These are phyloP conservation scores for Mycena galopus DNA, from an alignment of 768 basidiomycete species.

Conservation along the genomic window DNA sequence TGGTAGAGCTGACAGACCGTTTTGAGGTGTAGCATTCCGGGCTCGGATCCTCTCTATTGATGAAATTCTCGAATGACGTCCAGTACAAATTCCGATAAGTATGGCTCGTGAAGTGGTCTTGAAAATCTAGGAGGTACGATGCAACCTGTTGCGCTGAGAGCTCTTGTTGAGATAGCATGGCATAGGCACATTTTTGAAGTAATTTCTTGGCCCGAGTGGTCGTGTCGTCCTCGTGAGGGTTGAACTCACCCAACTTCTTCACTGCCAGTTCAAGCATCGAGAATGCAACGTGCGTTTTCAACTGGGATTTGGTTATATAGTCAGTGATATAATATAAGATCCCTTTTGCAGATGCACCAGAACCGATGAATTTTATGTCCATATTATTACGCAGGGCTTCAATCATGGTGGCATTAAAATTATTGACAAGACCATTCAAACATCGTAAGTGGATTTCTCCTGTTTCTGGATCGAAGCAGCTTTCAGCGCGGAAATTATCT, in stretches of 20 bases:
- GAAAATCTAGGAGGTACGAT: constrained; percentile 40
- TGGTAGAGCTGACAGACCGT: not conserved
- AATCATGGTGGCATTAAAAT: too few species aligned
- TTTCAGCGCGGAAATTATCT: constrained; percentile 22
- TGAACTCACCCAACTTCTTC: constrained; percentile 35
- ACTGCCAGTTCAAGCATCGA: constrained; percentile 30
- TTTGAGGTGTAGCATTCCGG: constrained; percentile 26
- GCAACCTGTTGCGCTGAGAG: constrained; percentile 44
- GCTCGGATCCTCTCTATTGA: too few species aligned
- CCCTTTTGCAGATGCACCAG: constrained; percentile 45
- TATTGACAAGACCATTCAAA: too few species aligned
- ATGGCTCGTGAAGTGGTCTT: constrained; percentile 47
- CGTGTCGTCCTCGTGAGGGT: constrained; percentile 9
- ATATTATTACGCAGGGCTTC: too few species aligned
- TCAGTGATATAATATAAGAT: constrained; percentile 51
- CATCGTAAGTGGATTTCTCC: too few species aligned
- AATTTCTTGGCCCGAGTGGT: constrained; percentile 35
- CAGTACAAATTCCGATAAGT: constrained; percentile 35
- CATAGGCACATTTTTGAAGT: constrained; percentile 37
- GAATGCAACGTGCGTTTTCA: too few species aligned
- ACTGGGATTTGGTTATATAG: constrained; percentile 54
- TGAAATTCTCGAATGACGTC: not conserved
- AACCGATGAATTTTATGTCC: constrained; percentile 46
- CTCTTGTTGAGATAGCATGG: constrained; percentile 45
- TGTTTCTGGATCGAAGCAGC: constrained; percentile 35